Base-by-base conservation (phyloP, 2,329 filamentous ascomycete genomes). In the Cladosporium velox region DNA sequence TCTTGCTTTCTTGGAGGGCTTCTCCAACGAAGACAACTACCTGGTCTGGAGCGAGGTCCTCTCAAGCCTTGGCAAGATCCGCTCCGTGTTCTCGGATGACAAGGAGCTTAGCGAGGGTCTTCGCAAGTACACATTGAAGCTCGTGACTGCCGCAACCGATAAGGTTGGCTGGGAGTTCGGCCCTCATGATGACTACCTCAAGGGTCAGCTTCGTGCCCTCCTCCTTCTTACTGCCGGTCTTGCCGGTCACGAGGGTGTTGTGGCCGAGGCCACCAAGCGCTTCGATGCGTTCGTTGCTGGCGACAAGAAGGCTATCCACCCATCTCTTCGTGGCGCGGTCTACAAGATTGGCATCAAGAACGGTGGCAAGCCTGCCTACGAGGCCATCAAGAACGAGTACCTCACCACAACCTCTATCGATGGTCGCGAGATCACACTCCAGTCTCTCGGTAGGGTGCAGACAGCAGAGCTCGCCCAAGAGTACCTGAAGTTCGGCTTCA, bases 21-120 rank as follows among this genome's bases (percentile, higher is more conserved):
- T 98, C 78, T 85, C 88, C 67, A 82, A 86, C 61, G 95, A 99
- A 80, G 85, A 85, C 1, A 92, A 94, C 77, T 93, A 93, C 73
- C 85, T 97, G 21, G 94, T 98, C 5, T 96, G 95, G 91, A 88
- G 88, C 66, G 92, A 96, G 76, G 88, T 97, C 35, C 83, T 96
- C 8, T 88, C 90, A 70, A 91, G 91, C 4, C 81, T 98, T 30
- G 86, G 82, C 65, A 89, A 88, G 64, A 86, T 97, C 67, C 92
- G 92, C 77, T 90, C 90, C n/a, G 87, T 96, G 63, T 98, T 98
- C 75, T 86, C 89, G 26, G 89, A 90, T 57, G 90, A 95, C 69
- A 86, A 90, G 65, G 81, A 86, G 60, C 86, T 95, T 68, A 87
- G 89, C 72, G 84, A 86, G 60, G 92, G 88, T 0, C 81, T 99